Base-by-base conservation (phyloP, 1,284 basidiomycete species). In the Polyporus tsugae region DNA sequence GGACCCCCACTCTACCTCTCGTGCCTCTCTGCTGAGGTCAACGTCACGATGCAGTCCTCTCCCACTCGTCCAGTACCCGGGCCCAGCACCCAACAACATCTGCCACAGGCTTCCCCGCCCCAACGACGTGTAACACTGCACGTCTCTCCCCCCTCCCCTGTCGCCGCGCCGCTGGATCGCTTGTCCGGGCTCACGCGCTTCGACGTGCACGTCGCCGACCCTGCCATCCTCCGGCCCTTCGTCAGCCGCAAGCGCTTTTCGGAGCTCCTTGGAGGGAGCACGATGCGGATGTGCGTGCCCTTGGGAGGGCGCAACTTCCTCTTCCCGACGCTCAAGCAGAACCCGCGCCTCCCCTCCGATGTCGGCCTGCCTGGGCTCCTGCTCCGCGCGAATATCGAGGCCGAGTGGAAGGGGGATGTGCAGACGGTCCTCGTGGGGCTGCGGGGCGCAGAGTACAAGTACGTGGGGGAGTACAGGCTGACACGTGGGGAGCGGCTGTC, bases 381-480 rank as follows among this genome's bases (percentile, higher is more conserved):
- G 19, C 72, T 64, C 62, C 66, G 70, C 25, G 67, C 64, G 29
- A 64, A 60, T 33, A 49, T 42, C 11, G 38, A n/a, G 29, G 19
- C 36, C 15, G 52, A 57, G 25, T 72, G 70, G 72, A 60, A 64
- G 35, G 64, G 44, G n/a, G 39, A 38, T 13, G 53, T 58, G 29
- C 55, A 74, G 60, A 70, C 72, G 36, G 61, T 75, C 17, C 68
- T 78, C n/a, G 70, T 74, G 3, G 44, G 72, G 33, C 36, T 72
- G 7, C 29, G 60, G 6, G 39, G 53, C 6, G 42, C 52, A 0
- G 36, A 65, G 53, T 75, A 65, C 60, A 38, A 38, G 53, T 78
- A 78, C 46, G 55, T 75, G n/a, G 74, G 77, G 4, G 70, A 76
- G 62, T 77, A 77, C 39, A 41, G 63, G 53, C 55, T 73, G 17